Evolutionary conservation across 805 yeast genomes (phyloP).

Genomic region (Candida hungchunana): DNA sequence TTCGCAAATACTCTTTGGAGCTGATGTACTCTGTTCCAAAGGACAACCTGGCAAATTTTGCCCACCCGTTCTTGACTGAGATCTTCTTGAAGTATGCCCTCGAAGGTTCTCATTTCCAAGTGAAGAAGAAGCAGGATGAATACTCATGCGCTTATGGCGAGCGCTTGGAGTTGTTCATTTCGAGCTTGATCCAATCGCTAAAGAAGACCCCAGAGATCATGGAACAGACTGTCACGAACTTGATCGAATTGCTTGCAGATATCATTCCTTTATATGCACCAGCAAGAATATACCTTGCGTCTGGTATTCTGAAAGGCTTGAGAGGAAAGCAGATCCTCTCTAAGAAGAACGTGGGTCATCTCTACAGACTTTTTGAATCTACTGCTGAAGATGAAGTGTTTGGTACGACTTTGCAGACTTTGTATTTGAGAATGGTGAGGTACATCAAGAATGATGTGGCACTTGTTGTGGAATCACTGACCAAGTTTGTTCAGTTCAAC

Average conservation of each 20-base stretch:
- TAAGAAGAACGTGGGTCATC: slow-evolving; percentile 24
- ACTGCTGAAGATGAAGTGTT: slow-evolving; percentile 50
- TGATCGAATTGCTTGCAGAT: slow-evolving; percentile 44
- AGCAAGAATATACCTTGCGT: slow-evolving; percentile 54
- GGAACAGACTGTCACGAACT: slow-evolving; percentile 23
- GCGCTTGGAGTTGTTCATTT: slow-evolving; percentile 42
- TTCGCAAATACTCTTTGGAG: slow-evolving; percentile 57
- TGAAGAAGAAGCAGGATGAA: slow-evolving; percentile 30
- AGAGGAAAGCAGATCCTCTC: slow-evolving; percentile 24
- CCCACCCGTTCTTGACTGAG: slow-evolving; percentile 38
- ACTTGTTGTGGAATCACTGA: slow-evolving; percentile 17
- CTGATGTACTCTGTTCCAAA: slow-evolving; percentile 50
- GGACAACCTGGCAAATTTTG: slow-evolving; percentile 42
- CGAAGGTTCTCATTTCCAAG: slow-evolving; percentile 58
- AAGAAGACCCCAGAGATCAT: slow-evolving; percentile 28
- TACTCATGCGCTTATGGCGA: slow-evolving; percentile 57
- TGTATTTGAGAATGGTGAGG: slow-evolving; percentile 43
- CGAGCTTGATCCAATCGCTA: slow-evolving; percentile 30
- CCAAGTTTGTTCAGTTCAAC: slow-evolving; percentile 23
- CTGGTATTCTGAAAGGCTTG: slow-evolving; percentile 57
- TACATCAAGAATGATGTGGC: slow-evolving; percentile 31
- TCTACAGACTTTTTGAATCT: slow-evolving; percentile 35
- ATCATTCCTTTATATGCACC: slow-evolving; percentile 60
- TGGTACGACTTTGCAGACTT: slow-evolving; percentile 46
- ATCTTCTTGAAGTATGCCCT: slow-evolving; percentile 55